Percentiles rank a stretch among this genome's conserved stretches.
Evolutionary conservation across 192 early-diverging fungal genomes (phyloP).

Genomic region (Fimicolochytrium jonesii): DNA sequence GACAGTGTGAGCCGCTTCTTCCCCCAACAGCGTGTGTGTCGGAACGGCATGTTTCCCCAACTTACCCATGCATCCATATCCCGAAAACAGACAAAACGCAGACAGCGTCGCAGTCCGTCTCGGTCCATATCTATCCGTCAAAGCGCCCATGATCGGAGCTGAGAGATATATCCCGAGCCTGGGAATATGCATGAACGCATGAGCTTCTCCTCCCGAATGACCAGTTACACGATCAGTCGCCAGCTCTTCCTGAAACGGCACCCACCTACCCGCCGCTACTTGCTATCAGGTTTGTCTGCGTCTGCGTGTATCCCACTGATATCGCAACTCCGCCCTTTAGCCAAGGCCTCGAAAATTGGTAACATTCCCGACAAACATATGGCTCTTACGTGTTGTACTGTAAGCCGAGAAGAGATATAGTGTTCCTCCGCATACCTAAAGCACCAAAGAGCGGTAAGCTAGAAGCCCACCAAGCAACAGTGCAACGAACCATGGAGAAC

Average conservation of each 20-base stretch:
- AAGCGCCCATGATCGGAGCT: slow-evolving; percentile 53
- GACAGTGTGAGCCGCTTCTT: no score
- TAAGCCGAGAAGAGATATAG: slow-evolving; percentile 66
- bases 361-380: neutral
- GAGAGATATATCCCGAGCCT: slow-evolving; percentile 58
- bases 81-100: slow-evolving; percentile 2
- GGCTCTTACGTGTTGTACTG: slow-evolving; percentile 24
- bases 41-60: neutral
- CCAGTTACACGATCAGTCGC: neutral
- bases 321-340: no score
- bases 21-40: neutral
- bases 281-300: slow-evolving; percentile 60
- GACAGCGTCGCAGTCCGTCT: neutral
- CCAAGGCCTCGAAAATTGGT: no score
- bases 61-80: slow-evolving; percentile 14
- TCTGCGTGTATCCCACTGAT: slow-evolving; percentile 57
- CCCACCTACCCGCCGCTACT: slow-evolving; percentile 47
- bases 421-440: slow-evolving; percentile 49
- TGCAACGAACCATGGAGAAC: neutral
- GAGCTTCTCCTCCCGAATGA: neutral
- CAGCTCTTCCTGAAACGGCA: neutral
- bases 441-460: neutral
- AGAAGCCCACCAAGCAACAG: neutral
- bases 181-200: neutral
- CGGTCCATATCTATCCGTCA: slow-evolving; percentile 43